Evolutionary conservation across 78 protist genomes (phyloP).

Genomic region (Dictyostelium brefeldianum): DNA sequence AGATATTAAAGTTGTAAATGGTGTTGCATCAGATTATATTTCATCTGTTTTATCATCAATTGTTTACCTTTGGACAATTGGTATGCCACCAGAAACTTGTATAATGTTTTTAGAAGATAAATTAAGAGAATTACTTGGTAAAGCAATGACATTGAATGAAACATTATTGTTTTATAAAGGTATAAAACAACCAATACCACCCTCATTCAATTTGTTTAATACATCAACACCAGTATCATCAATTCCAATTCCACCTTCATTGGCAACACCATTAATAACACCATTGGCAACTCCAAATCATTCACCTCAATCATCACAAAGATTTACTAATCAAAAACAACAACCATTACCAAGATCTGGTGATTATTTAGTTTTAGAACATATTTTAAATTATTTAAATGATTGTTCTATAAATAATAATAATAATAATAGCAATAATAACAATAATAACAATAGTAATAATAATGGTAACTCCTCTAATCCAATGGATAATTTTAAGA

Average conservation of each 20-base stretch:
- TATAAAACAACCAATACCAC: constrained; percentile 48
- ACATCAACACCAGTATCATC: neutral
- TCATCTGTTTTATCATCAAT: constrained; percentile 3
- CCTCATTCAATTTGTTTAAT: constrained; percentile 1
- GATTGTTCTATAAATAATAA: neutral
- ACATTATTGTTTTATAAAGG: constrained; percentile 24
- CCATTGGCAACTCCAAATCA: constrained; percentile 37
- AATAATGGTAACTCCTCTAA: neutral
- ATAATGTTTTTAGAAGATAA: constrained; percentile 64
- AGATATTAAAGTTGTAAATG: constrained; percentile 36
- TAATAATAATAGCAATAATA: neutral
- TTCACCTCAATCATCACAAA: constrained; percentile 38
- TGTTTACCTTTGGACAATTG: constrained; percentile 56
- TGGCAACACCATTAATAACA: constrained; percentile 15
- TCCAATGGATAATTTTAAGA: too few relatives aligned
- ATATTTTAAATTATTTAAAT: constrained; percentile 26
- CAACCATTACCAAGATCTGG: constrained; percentile 4
- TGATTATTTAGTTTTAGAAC: constrained; percentile 2
- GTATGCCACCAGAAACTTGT: constrained; percentile 80
- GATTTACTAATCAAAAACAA: neutral
- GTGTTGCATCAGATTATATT: constrained; percentile 42
- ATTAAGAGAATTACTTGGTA: constrained; percentile 48
- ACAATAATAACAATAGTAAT: neutral
- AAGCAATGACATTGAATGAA: constrained; percentile 40
- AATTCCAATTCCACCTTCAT: neutral